These are phyloP conservation scores for Leishmania aethiopica DNA, from an alignment of 208 protist genomes.

Conservation along the genomic window DNA sequence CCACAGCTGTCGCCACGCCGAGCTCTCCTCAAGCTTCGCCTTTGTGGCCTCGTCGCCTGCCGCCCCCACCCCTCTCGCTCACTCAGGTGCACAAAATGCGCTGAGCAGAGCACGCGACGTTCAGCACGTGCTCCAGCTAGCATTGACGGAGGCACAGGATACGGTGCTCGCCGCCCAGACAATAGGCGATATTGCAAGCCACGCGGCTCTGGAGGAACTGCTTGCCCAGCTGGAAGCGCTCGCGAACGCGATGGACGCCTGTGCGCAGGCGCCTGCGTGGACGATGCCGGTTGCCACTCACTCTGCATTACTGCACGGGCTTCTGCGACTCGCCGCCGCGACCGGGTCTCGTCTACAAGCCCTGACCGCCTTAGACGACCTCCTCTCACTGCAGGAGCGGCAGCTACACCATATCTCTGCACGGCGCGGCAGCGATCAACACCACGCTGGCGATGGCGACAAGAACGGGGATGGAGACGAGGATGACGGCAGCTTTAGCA, in stretches of 20 bases:
- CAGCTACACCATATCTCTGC: conserved; percentile 13
- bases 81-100: conserved; percentile 12
- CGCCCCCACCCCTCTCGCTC: neutral
- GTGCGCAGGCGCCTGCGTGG: conserved; percentile 25
- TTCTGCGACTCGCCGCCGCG: conserved; percentile 38
- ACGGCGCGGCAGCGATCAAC: neutral
- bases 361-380: conserved; percentile 49
- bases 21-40: neutral
- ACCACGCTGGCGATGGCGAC: neutral
- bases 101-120: conserved; percentile 29
- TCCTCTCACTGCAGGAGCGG: conserved; percentile 52
- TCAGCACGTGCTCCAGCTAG: conserved; percentile 23
- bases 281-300: conserved; percentile 43
- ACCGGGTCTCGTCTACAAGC: conserved; percentile 43
- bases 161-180: conserved; percentile 28
- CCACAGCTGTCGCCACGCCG: neutral
- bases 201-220: conserved; percentile 24
- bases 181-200: conserved; percentile 34
- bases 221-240: conserved; percentile 13
- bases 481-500: conserved; percentile 38
- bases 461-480: conserved; percentile 4
- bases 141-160: conserved; percentile 27
- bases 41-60: neutral
- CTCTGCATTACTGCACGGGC: conserved; percentile 46
- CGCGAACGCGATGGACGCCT: conserved; percentile 15